phyloP scores from a whole-genome alignment of 2,329 filamentous ascomycete species.

The Stagonosporopsis rhizophila region DNA sequence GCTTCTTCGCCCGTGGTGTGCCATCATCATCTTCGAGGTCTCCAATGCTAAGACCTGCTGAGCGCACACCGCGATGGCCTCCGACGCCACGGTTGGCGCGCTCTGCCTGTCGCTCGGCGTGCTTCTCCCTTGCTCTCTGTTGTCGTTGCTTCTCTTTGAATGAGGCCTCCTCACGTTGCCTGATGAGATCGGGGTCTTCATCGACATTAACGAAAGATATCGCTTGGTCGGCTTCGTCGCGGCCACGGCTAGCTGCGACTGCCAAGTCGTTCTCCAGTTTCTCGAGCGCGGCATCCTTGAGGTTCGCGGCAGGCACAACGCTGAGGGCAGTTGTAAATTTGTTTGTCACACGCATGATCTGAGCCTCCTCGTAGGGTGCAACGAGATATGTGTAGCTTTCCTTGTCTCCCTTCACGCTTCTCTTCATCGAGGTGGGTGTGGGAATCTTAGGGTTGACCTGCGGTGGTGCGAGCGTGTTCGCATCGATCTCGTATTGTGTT shows the following conservation, averaged over 20 bases:
- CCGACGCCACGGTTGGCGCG: slow-evolving; percentile 56
- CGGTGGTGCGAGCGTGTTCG: slow-evolving; percentile 71
- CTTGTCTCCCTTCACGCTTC: slow-evolving; percentile 53
- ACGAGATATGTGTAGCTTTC: slow-evolving; percentile 80
- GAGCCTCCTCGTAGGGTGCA: slow-evolving; percentile 71
- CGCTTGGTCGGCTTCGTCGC: slow-evolving; percentile 56
- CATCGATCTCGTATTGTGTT: slow-evolving; percentile 76
- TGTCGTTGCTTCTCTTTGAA: slow-evolving; percentile 74
- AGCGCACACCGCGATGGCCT: slow-evolving; percentile 60
- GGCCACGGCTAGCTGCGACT: slow-evolving; percentile 62
- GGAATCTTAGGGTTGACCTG: slow-evolving; percentile 58
- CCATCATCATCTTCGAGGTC: slow-evolving; percentile 65
- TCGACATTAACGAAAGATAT: slow-evolving; percentile 73
- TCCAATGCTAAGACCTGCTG: slow-evolving; percentile 64
- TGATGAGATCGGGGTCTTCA: slow-evolving; percentile 77
- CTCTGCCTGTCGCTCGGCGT: slow-evolving; percentile 69
- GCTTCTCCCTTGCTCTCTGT: slow-evolving; percentile 70
- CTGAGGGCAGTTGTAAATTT: slow-evolving; percentile 77
- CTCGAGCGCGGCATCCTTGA: slow-evolving; percentile 75
- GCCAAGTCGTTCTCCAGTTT: slow-evolving; percentile 72
- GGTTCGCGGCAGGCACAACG: slow-evolving; percentile 70
- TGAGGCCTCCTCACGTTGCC: slow-evolving; percentile 74
- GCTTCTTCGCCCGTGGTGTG: slow-evolving; percentile 38
- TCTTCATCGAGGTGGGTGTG: slow-evolving; percentile 52
- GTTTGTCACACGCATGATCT: slow-evolving; percentile 74